These are phyloP conservation scores for Lepiota brunneoincarnata DNA, from an alignment of 768 basidiomycete genomes.

Conservation along the genomic window DNA sequence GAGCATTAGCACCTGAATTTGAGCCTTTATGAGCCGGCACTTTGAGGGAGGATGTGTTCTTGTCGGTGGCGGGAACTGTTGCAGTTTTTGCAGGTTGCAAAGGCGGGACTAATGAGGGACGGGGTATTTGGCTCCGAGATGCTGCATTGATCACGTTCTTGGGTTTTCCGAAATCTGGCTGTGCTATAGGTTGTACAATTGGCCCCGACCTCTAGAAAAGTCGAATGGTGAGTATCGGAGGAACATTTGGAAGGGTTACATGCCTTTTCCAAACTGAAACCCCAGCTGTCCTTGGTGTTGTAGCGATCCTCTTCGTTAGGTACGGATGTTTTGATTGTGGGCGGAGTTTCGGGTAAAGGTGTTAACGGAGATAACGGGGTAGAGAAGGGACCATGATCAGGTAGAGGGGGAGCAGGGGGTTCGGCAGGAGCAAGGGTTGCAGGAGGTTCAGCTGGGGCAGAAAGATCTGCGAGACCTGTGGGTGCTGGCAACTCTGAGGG, in stretches of 20 bases:
- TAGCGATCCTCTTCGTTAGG: slow-evolving; percentile 19
- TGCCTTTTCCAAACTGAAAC: slow-evolving; percentile 21
- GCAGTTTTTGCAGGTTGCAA: slow-evolving; percentile 8
- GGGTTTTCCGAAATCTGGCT: slow-evolving; percentile 7
- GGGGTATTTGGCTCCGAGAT: slow-evolving; percentile 30
- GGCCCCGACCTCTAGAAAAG: background rate
- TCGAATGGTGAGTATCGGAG: background rate
- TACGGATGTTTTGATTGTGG: slow-evolving; percentile 17
- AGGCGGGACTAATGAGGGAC: slow-evolving; percentile 23
- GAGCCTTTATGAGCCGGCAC: background rate
- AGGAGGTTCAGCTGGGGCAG: slow-evolving; percentile 14
- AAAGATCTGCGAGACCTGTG: slow-evolving; percentile 11
- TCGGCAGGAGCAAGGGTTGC: slow-evolving; percentile 14
- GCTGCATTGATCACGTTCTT: slow-evolving; percentile 9
- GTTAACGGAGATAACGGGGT: slow-evolving; percentile 37
- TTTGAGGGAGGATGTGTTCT: slow-evolving; percentile 1
- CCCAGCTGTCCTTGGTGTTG: slow-evolving; percentile 21
- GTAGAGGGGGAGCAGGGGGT: background rate
- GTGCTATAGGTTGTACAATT: slow-evolving; percentile 13
- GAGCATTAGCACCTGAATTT: background rate
- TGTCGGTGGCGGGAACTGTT: slow-evolving; percentile 18
- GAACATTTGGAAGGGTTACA: background rate
- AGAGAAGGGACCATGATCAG: background rate
- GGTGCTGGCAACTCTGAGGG: slow-evolving; percentile 16
- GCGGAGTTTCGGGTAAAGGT: slow-evolving; percentile 49